Evolutionary conservation across 2,329 filamentous ascomycete species (phyloP).

Genomic region (Claviceps sp.): DNA sequence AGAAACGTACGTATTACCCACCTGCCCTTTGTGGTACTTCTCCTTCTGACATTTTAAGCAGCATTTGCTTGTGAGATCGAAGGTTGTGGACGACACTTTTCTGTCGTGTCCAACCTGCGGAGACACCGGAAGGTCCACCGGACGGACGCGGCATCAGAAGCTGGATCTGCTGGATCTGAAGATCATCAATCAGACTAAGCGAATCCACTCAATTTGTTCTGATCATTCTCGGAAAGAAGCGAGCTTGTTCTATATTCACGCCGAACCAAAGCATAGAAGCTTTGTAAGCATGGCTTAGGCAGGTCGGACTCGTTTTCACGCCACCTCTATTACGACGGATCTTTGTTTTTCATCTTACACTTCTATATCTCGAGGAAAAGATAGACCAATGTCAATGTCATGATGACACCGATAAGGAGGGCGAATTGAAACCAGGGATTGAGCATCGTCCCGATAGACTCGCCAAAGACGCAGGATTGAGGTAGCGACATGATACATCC

Average conservation of each 20-base stretch:
- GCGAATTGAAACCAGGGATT: not conserved
- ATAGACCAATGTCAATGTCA: not conserved
- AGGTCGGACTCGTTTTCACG: not conserved
- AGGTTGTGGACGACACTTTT: constrained; percentile 91
- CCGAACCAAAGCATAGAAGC: constrained; percentile 7
- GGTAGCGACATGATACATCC: not conserved
- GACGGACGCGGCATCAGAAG: constrained; percentile 48
- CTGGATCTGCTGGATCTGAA: constrained; percentile 50
- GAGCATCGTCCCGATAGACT: not conserved
- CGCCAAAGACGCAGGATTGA: not conserved
- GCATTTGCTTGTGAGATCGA: constrained; percentile 91
- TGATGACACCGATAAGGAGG: not conserved
- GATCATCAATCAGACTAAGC: constrained; percentile 46
- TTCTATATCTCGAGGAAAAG: not conserved
- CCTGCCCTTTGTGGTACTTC: not conserved
- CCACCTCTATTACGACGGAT: not conserved
- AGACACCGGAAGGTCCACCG: constrained; percentile 93
- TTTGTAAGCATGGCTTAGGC: constrained; percentile 3
- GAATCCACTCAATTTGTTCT: not conserved
- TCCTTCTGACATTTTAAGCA: constrained; percentile 21
- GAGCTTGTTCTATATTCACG: constrained; percentile 1
- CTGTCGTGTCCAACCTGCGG: constrained; percentile 88
- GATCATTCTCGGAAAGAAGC: not conserved
- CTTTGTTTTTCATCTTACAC: not conserved
- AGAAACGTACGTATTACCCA: constrained; percentile 66